These are phyloP conservation scores for Russula compacta DNA, from an alignment of 768 basidiomycete genomes.

Conservation along the genomic window DNA sequence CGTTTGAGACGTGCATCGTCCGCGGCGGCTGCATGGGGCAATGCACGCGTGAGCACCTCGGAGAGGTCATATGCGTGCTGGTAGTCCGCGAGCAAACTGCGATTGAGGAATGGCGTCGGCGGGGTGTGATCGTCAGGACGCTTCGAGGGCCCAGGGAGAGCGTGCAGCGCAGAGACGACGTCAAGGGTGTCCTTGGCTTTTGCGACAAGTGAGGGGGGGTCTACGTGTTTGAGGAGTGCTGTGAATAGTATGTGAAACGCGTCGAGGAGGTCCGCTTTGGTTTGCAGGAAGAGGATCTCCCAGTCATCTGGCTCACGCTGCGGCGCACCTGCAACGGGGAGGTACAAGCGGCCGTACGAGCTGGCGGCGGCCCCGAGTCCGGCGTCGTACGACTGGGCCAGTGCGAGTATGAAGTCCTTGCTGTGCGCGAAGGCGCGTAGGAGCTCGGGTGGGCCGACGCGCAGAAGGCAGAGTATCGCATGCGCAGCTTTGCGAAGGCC, in stretches of 20 bases:
- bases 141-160: conserved; percentile 28
- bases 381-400: conserved; percentile 52
- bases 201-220: conserved; percentile 29
- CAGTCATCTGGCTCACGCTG: conserved; percentile 42
- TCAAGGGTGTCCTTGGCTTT: conserved; percentile 49
- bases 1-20: conserved; percentile 50
- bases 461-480: conserved; percentile 47
- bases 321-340: conserved; percentile 24
- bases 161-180: conserved; percentile 49
- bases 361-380: conserved; percentile 47
- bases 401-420: conserved; percentile 43
- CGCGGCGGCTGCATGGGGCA: conserved; percentile 36
- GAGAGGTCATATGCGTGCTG: conserved; percentile 57
- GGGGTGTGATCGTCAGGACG: background rate
- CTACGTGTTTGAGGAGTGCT: conserved; percentile 38
- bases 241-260: conserved; percentile 52
- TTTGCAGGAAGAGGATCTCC: conserved; percentile 62
- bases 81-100: conserved; percentile 61
- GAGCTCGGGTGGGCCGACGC: conserved; percentile 39
- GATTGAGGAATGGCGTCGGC: conserved; percentile 47
- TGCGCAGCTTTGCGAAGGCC: conserved; percentile 54
- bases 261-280: conserved; percentile 66
- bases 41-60: conserved; percentile 25
- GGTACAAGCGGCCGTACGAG: conserved; percentile 49
- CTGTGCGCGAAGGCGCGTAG: conserved; percentile 43